Base-by-base conservation (phyloP, 768 basidiomycete genomes). In the Russula dissimulans region DNA sequence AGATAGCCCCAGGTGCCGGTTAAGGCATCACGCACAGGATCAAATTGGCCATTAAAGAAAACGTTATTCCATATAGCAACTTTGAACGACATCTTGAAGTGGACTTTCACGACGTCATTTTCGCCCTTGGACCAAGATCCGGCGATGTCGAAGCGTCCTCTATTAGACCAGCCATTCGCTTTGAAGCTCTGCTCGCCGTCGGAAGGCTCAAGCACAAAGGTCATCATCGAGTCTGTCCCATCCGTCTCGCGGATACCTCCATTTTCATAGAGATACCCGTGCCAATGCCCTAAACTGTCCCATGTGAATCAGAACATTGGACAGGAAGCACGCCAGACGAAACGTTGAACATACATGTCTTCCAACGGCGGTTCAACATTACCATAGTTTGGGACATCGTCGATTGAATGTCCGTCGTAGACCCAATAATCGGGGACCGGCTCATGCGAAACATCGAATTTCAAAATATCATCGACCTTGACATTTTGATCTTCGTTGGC, bases 61-160 rank as follows among this genome's bases (percentile, higher is more conserved):
- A 42, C 46, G 9, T 31, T 36, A 32, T 5, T 31, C 60, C 60
- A 64, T 34, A 11, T 10, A 3, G 36, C 17, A 36, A 4, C 14
- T 4, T 14, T 32, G 44, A 67, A 68, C 1, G 34, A 22, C 26
- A 67, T 54, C 52, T 62, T 60, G 45, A 69, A 64, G 5, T 39
- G 47, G 52, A 69, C 32, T n/a, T 59, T 43, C 1, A 57, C 12
- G 15, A 31, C 17, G 14, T 64, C 60, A 11, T 68, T 56, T 41
- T 60, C 61, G 47, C 50, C 59, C 22, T 47, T 41, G 5, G 44
- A 57, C 51, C 64, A 67, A 31, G 60, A 51, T 6, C 68, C 68
- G 3, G 57, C 26, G 7, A 69, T 59, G 5, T 39, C 47, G 54
- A 54, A 67, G 22, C 59, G 59, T n/a, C 62, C 62, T 38, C 49